These are phyloP conservation scores for Byssochlamys sp. DNA, from an alignment of 2,329 filamentous ascomycete species.

Conservation along the genomic window DNA sequence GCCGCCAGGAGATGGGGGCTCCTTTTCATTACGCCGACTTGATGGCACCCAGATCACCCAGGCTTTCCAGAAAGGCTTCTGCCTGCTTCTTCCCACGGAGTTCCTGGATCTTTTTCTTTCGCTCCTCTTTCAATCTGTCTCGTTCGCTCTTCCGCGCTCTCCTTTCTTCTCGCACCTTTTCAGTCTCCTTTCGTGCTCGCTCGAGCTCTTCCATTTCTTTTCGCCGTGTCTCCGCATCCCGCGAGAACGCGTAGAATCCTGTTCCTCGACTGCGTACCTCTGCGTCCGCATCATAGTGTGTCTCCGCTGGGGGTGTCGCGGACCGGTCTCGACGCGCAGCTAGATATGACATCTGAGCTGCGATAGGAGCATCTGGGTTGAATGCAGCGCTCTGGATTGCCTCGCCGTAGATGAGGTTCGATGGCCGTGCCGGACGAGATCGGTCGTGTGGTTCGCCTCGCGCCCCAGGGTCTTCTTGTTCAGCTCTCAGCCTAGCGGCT, in stretches of 20 bases:
- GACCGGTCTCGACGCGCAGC: conserved; percentile 69
- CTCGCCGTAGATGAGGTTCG: conserved; percentile 72
- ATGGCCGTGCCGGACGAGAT: conserved; percentile 46
- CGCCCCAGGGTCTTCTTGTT: conserved; percentile 12
- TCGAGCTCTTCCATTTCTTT: conserved; percentile 68
- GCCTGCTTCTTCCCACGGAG: conserved; percentile 58
- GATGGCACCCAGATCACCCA: conserved; percentile 30
- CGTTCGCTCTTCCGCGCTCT: conserved; percentile 51
- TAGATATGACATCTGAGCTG: conserved; percentile 65
- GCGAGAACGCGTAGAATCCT: conserved; percentile 83
- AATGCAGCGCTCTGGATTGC: conserved; percentile 77
- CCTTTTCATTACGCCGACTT: not conserved
- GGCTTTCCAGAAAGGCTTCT: conserved; percentile 59
- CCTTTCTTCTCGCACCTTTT: conserved; percentile 49
- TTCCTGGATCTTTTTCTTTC: conserved; percentile 41
- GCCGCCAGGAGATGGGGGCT: not conserved
- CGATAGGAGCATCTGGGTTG: conserved; percentile 56
- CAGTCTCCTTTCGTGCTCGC: conserved; percentile 58
- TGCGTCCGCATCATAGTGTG: conserved; percentile 74
- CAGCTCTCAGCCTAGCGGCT: conserved; percentile 46
- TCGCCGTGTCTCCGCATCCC: conserved; percentile 57
- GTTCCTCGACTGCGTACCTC: conserved; percentile 83
- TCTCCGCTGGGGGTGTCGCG: conserved; percentile 66
- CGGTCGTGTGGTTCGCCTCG: conserved; percentile 11
- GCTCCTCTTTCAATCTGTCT: conserved; percentile 52